These are phyloP conservation scores for Parachaetomium inaequale DNA, from an alignment of 495 filamentous ascomycete genomes.

Conservation along the genomic window DNA sequence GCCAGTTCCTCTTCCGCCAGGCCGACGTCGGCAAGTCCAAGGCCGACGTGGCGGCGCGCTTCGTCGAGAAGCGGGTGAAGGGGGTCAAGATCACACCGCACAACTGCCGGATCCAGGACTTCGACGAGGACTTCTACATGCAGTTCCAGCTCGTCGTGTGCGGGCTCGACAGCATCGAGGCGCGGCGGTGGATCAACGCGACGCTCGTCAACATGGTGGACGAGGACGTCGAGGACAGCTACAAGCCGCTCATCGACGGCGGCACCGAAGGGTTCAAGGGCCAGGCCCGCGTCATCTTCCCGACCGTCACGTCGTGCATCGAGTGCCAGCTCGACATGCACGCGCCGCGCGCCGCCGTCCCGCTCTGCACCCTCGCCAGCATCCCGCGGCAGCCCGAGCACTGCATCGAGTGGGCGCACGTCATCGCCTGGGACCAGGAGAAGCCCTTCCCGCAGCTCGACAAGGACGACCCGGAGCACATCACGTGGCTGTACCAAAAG, in stretches of 20 bases:
- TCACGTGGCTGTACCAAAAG: conserved; percentile 91
- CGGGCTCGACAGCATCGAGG: conserved; percentile 97
- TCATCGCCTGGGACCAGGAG: conserved; percentile 66
- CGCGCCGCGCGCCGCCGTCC: conserved; percentile 87
- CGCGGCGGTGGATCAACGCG: conserved; percentile 96
- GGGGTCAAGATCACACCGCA: conserved; percentile 90
- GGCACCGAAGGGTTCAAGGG: conserved; percentile 99
- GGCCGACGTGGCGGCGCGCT: conserved; percentile 85
- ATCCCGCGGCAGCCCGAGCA: conserved; percentile 97
- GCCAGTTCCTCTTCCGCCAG: conserved; percentile 94
- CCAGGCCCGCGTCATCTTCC: conserved; percentile 87
- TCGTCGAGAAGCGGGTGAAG: conserved; percentile 83
- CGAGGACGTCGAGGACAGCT: conserved; percentile 60
- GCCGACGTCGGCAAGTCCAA: conserved; percentile 91
- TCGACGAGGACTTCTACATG: conserved; percentile 96
- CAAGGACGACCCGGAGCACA: conserved; percentile 95
- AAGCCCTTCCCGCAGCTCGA: conserved; percentile 67
- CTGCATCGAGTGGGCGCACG: conserved; percentile 98
- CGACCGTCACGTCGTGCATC: conserved; percentile 89
- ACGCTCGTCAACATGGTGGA: conserved; percentile 89
- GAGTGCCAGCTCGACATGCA: conserved; percentile 99
- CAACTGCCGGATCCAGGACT: conserved; percentile 94
- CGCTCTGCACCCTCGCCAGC: conserved; percentile 92
- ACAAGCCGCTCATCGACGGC: conserved; percentile 93
- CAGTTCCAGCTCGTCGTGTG: conserved; percentile 92